Conservation (phyloP, 805 yeast species). For the Metschnikowia lunata region DNA sequence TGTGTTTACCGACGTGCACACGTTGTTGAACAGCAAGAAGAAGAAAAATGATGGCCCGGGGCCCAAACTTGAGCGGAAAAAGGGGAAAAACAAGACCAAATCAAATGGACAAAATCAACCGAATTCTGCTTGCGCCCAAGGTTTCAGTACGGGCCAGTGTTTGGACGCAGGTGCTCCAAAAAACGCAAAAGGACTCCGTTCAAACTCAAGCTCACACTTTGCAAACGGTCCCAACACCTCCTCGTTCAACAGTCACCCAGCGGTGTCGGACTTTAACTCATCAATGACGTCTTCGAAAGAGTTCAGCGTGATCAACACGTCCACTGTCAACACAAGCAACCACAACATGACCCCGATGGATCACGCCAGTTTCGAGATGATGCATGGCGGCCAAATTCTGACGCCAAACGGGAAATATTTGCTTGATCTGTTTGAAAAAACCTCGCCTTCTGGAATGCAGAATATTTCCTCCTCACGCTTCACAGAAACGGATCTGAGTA, state of each 20-base stretch:
- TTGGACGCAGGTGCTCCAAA: background rate
- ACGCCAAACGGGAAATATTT: conserved; percentile 40
- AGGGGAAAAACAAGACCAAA: conserved; percentile 2
- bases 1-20: conserved; percentile 20
- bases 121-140: background rate
- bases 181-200: background rate
- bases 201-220: background rate
- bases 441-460: conserved; percentile 19
- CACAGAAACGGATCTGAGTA: background rate
- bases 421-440: conserved; percentile 37
- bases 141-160: too few relatives aligned
- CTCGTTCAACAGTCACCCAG: too few relatives aligned
- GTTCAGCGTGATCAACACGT: conserved; percentile 24
- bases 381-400: conserved; percentile 30
- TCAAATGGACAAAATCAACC: background rate
- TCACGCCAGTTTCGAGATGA: conserved; percentile 37
- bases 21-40: conserved; percentile 19
- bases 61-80: background rate
- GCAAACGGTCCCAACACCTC: too few relatives aligned
- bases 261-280: conserved; percentile 13
- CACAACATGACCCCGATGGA: conserved; percentile 34
- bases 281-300: conserved; percentile 25
- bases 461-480: conserved; percentile 1
- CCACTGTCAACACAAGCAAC: conserved; percentile 27
- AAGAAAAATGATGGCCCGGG: conserved; percentile 7